These are phyloP conservation scores for Nicotiana rustica DNA, from an alignment of 305 asterid genomes.

Conservation along the genomic window DNA sequence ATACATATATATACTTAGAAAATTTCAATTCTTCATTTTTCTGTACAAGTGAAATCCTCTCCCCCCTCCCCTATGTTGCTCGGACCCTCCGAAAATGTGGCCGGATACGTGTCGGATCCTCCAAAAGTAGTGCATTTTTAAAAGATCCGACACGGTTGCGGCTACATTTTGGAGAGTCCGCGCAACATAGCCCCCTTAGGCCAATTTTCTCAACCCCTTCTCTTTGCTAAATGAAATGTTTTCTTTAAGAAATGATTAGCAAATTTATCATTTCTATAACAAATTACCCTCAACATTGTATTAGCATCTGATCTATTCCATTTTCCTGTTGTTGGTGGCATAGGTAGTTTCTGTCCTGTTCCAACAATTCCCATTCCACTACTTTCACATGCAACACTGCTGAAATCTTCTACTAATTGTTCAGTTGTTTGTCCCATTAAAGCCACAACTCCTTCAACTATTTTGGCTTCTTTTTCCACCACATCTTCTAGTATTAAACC, in stretches of 20 bases:
- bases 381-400: constrained; percentile 67
- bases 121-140: no score
- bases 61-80: no score
- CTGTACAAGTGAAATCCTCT: neutral
- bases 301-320: constrained; percentile 88
- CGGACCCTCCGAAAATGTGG: no score
- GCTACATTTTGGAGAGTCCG: no score
- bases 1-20: constrained; percentile 23
- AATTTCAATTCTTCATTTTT: constrained; percentile 10
- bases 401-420: constrained; percentile 75
- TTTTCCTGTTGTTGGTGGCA: constrained; percentile 87
- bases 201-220: constrained; percentile 47
- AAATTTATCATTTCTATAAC: constrained; percentile 73
- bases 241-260: constrained; percentile 73
- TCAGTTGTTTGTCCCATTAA: constrained; percentile 79
- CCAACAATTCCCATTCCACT: constrained; percentile 64
- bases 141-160: no score
- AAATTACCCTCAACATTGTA: constrained; percentile 75
- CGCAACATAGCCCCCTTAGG: no score
- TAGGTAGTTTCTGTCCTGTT: constrained; percentile 64
- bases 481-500: constrained; percentile 67
- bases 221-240: constrained; percentile 74
- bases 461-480: constrained; percentile 67
- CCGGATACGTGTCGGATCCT: no score
- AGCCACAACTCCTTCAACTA: constrained; percentile 67